Evolutionary conservation across 169 alveolate species (phyloP), one percentile per base, ranked within the genome.

Genomic region (Eimeria tenella): DNA sequence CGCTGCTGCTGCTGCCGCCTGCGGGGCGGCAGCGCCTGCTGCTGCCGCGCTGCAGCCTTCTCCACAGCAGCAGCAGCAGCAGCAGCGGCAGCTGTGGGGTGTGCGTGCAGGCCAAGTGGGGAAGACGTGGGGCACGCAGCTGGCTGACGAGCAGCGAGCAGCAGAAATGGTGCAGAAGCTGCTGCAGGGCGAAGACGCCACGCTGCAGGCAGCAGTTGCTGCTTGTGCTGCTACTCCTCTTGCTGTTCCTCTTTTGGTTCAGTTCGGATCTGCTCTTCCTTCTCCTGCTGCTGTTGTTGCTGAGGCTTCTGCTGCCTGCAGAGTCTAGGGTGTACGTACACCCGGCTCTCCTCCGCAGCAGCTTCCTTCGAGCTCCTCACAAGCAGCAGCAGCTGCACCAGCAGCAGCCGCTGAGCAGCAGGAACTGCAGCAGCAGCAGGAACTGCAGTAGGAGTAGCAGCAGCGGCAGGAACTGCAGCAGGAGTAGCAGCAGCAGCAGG

Each of bases 271-370:
- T 7, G 75, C 55, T 5, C 62, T n/a, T 4, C 56, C 55, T 2
- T 68, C 86, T 60, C 21, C 93, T 56, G 93, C 86, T 17, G 83
- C 42, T n/a, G 93, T 87, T 9, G 70, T 87, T 11, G 70, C 70
- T 53, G 93, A 55, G 58, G 86, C 93, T 15, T 31, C 77, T n/a
- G 60, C 70, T 17, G 93, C 93, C 49, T 87, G 93, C 93, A 65
- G 83, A 42, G 9, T 52, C 25, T 75, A 53, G 23, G 82, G 50
- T 25, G 82, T 73, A 73, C 21, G 21, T 9, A 65, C 42, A 65
- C 74, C 74, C 74, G 4, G 42, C 42, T 31, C 42, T 2, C 4
- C 42, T 2, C 42, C 42, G 0, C 42, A 0, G 2, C 0, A 31
- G 42, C 42, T 31, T 31, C 42, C 42, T 31, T 31, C 42, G 4